Conservation (phyloP, 345 rosid species). For the Euphorbia pulcherrima region DNA sequence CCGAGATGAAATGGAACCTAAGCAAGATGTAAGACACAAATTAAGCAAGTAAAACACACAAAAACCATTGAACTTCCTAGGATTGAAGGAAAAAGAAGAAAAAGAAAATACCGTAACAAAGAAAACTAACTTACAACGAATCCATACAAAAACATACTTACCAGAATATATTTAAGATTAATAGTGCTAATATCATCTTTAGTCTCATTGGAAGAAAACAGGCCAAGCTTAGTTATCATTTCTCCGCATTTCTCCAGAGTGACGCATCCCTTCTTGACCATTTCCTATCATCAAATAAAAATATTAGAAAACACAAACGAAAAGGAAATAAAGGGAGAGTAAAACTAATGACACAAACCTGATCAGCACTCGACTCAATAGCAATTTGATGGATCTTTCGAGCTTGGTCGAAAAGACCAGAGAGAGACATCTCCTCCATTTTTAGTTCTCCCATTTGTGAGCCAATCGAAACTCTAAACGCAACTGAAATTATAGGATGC, state of each 20-base stretch:
- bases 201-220: constrained; percentile 84
- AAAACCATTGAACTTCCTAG: neutral
- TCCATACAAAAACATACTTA: constrained; percentile 26
- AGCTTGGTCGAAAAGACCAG: constrained; percentile 70
- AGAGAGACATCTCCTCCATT: constrained; percentile 62
- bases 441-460: constrained; percentile 20
- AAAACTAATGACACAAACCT: constrained; percentile 37
- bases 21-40: neutral
- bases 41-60: neutral
- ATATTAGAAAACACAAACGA: neutral
- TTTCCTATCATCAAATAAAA: constrained; percentile 38
- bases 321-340: neutral
- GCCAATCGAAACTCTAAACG: constrained; percentile 13
- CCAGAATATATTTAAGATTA: constrained; percentile 84
- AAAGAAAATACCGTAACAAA: neutral
- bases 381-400: constrained; percentile 64
- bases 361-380: constrained; percentile 57
- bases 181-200: constrained; percentile 80
- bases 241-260: constrained; percentile 74
- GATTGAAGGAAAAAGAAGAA: neutral
- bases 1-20: constrained; percentile 81
- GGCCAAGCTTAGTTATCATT: constrained; percentile 69
- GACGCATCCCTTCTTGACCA: constrained; percentile 64
- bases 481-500: neutral
- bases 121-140: neutral